Conservation (phyloP, 768 basidiomycete species). For the Boletellus ananiceps region DNA sequence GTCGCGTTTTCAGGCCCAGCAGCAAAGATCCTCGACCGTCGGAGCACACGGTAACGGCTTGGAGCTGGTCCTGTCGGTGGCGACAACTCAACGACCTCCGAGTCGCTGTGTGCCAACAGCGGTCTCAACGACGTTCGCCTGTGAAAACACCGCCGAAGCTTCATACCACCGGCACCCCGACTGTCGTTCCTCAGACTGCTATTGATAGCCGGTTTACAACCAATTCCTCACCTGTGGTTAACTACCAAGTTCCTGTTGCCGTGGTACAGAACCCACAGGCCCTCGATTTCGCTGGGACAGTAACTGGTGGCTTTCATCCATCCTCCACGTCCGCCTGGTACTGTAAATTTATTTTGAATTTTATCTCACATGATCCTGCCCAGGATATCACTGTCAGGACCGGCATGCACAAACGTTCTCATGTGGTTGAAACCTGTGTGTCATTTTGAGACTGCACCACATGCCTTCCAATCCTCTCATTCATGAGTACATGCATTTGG, state of each 20-base stretch:
- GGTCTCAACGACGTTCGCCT: too few relatives aligned
- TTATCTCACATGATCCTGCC: background rate
- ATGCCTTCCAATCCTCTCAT: background rate
- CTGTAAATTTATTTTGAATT: constrained; percentile 11
- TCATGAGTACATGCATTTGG: background rate
- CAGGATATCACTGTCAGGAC: constrained; percentile 8
- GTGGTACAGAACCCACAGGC: background rate
- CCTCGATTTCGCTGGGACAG: background rate
- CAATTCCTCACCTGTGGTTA: constrained; percentile 13
- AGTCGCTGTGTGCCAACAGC: too few relatives aligned
- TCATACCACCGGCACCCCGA: background rate
- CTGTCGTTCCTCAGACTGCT: background rate
- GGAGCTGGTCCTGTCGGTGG: too few relatives aligned
- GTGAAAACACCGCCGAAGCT: too few relatives aligned
- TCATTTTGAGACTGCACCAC: background rate
- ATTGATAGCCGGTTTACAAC: constrained; percentile 11
- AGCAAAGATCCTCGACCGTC: too few relatives aligned
- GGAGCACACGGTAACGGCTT: too few relatives aligned
- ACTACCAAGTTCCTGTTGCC: background rate
- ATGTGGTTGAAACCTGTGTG: background rate
- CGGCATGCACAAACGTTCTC: background rate
- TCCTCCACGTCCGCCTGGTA: background rate
- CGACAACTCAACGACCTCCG: too few relatives aligned
- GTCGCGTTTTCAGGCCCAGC: too few relatives aligned
- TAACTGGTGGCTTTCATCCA: constrained; percentile 6